phyloP scores from a whole-genome alignment of 2,329 filamentous ascomycete genomes.

The Sporothrix pallida region DNA sequence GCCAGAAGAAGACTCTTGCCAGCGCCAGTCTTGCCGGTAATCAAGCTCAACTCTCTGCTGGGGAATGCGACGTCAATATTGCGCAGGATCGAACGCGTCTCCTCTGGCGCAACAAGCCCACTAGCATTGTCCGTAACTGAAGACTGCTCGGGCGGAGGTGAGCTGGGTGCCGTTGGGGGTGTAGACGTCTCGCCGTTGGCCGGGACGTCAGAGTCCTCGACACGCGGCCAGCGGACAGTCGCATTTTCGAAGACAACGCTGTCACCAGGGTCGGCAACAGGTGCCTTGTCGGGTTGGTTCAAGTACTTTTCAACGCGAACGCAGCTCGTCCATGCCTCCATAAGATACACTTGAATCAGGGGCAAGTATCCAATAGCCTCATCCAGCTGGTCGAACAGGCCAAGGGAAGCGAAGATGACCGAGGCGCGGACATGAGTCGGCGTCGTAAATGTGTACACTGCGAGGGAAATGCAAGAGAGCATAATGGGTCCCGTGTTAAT shows the following conservation, averaged over 20 bases:
- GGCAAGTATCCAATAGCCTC: constrained; percentile 45
- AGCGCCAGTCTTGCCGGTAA: constrained; percentile 49
- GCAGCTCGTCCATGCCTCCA: constrained; percentile 48
- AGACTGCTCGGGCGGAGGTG: not conserved
- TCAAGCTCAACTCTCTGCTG: constrained; percentile 45
- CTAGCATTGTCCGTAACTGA: not conserved
- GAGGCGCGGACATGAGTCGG: constrained; percentile 45
- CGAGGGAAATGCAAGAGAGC: constrained; percentile 45
- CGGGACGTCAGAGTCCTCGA: constrained; percentile 40
- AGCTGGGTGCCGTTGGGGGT: not conserved
- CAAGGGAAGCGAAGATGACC: constrained; percentile 47
- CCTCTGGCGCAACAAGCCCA: constrained; percentile 32
- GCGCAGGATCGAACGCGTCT: constrained; percentile 44
- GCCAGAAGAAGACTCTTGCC: constrained; percentile 50
- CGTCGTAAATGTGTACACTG: constrained; percentile 45
- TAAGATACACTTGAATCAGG: constrained; percentile 45
- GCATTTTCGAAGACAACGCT: constrained; percentile 43
- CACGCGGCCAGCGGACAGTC: constrained; percentile 46
- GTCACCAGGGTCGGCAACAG: constrained; percentile 40
- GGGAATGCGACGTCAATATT: constrained; percentile 46
- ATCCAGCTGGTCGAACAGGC: constrained; percentile 47
- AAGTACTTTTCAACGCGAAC: constrained; percentile 46
- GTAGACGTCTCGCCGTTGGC: not conserved
- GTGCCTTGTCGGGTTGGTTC: constrained; percentile 43
- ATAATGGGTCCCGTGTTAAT: constrained; percentile 45